Evolutionary conservation across 2,329 filamentous ascomycete species (phyloP).

Genomic region (Nothopassalora personata): DNA sequence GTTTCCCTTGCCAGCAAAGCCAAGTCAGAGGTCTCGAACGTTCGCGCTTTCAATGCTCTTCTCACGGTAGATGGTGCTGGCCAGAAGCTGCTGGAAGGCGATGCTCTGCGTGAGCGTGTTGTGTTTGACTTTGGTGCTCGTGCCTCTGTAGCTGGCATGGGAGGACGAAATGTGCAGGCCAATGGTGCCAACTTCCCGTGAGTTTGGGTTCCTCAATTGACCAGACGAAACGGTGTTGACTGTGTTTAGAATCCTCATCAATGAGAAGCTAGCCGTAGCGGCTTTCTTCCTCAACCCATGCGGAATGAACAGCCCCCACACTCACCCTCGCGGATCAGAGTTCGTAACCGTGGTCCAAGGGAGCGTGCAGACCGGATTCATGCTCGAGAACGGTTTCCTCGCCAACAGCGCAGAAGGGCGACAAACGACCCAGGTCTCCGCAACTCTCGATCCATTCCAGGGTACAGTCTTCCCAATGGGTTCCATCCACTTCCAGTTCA

Average conservation of each 20-base stretch:
- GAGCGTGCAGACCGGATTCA: constrained; percentile 40
- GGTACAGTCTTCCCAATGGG: constrained; percentile 44
- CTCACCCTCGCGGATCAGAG: constrained; percentile 45
- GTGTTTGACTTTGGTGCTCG: constrained; percentile 15
- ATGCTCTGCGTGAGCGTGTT: constrained; percentile 6
- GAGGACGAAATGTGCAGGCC: constrained; percentile 13
- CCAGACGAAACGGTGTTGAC: too few relatives aligned
- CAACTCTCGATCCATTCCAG: constrained; percentile 38
- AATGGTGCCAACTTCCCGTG: constrained; percentile 14
- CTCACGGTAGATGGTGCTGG: constrained; percentile 14
- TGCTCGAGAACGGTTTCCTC: constrained; percentile 43
- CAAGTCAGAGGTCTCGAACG: constrained; percentile 10
- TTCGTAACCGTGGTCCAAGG: constrained; percentile 43
- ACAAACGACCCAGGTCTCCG: constrained; percentile 35
- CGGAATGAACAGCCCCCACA: constrained; percentile 43
- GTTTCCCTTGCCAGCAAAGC: constrained; percentile 12
- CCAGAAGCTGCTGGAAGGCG: constrained; percentile 7
- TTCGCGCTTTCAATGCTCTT: constrained; percentile 13
- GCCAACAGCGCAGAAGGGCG: constrained; percentile 6
- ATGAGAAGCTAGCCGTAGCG: constrained; percentile 14
- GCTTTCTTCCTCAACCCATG: constrained; percentile 34
- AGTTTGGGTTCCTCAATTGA: too few relatives aligned
- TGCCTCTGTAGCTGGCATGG: constrained; percentile 5
- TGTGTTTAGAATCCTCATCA: constrained; percentile 6
- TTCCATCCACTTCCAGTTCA: constrained; percentile 46